Conservation (phyloP, 2,329 filamentous ascomycete genomes). For the Monosporascus sp. region DNA sequence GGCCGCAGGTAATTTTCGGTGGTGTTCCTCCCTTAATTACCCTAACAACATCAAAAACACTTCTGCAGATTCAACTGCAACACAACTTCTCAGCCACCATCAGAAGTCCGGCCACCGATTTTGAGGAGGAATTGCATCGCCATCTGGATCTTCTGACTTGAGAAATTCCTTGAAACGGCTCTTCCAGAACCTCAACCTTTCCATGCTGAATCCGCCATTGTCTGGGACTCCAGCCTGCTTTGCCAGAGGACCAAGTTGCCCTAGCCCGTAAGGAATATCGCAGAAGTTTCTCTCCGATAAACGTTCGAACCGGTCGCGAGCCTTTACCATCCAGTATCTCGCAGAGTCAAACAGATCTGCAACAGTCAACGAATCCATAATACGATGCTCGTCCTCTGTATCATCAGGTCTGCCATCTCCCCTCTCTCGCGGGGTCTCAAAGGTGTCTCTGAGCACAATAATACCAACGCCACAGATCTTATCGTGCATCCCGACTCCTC, state of each 20-base stretch:
- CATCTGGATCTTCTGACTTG: too few relatives aligned
- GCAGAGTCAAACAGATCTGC: conserved; percentile 2
- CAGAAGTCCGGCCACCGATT: too few relatives aligned
- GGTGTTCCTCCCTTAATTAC: too few relatives aligned
- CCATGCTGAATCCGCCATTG: conserved; percentile 2
- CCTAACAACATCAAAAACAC: too few relatives aligned
- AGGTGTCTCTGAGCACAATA: conserved; percentile 2
- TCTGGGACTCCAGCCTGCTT: conserved; percentile 4
- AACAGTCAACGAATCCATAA: conserved; percentile 1
- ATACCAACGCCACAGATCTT: conserved; percentile 3
- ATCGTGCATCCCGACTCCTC: conserved; percentile 1
- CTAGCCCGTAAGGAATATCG: conserved; percentile 1
- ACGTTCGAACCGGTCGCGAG: not conserved
- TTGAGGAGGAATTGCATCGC: too few relatives aligned
- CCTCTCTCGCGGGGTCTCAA: conserved; percentile 4
- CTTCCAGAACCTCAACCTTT: conserved; percentile 1
- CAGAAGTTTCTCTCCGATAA: conserved; percentile 4
- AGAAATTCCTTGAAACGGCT: not conserved
- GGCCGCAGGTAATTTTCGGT: too few relatives aligned
- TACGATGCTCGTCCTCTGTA: conserved; percentile 2
- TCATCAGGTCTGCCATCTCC: conserved; percentile 1
- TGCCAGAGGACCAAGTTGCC: conserved; percentile 1
- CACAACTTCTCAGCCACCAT: too few relatives aligned
- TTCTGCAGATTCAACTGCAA: too few relatives aligned
- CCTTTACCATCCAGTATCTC: conserved; percentile 3